phyloP scores from a whole-genome alignment of 441 rosid species.

The Capsella rubella region DNA sequence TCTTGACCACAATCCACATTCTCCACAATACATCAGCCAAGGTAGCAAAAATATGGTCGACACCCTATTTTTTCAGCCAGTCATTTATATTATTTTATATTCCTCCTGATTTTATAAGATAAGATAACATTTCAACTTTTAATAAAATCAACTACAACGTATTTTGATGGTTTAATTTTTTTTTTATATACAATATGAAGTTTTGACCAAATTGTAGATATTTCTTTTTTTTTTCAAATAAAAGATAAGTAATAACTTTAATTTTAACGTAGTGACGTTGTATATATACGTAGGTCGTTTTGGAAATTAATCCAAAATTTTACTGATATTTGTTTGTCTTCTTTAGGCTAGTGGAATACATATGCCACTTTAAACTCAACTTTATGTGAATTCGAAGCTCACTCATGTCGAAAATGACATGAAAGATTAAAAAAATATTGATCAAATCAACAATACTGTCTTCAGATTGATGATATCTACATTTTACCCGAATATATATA shows the following conservation, averaged over 20 bases:
- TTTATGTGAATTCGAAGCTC: constrained; percentile 28
- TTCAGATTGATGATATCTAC: constrained; percentile 6
- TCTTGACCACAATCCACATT: constrained; percentile 29
- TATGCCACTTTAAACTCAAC: constrained; percentile 8
- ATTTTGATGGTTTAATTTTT: too few species aligned
- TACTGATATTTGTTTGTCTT: neutral
- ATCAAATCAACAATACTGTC: constrained; percentile 16
- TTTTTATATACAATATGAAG: too few species aligned
- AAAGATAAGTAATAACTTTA: neutral
- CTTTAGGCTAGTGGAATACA: constrained; percentile 26
- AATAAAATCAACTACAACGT: neutral
- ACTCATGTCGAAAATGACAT: constrained; percentile 33
- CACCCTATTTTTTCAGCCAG: constrained; percentile 11
- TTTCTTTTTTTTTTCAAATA: neutral
- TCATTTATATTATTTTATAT: constrained; percentile 12
- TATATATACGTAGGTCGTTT: neutral
- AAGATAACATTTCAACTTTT: constrained; percentile 6
- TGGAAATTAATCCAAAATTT: neutral
- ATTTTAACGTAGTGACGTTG: neutral
- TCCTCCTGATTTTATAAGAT: constrained; percentile 2
- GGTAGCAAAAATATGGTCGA: neutral
- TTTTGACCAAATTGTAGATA: neutral
- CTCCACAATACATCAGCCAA: too few species aligned
- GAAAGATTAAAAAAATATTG: constrained; percentile 13
- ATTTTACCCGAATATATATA: neutral